phyloP scores from a whole-genome alignment of 2,329 filamentous ascomycete species.

The Periconia sp. region DNA sequence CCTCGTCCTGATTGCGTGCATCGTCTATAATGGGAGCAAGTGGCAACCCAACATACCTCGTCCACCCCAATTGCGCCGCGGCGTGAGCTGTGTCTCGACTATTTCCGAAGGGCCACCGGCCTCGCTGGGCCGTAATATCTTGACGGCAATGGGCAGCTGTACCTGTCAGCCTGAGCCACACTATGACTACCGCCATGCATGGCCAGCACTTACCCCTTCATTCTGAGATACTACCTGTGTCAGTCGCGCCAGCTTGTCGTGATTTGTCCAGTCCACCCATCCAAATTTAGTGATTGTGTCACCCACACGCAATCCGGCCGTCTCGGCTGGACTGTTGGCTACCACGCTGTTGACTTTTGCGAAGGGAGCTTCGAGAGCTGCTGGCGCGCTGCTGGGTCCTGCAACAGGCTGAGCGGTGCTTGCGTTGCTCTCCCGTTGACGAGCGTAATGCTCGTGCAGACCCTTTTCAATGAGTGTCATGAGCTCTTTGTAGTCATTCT shows the following conservation, averaged over 20 bases:
- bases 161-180: slow-evolving; percentile 23
- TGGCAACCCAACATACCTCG: slow-evolving; percentile 89
- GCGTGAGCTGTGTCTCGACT: slow-evolving; percentile 71
- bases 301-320: slow-evolving; percentile 76
- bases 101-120: slow-evolving; percentile 47
- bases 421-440: slow-evolving; percentile 53
- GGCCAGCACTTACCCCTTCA: slow-evolving; percentile 70
- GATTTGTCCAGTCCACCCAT: slow-evolving; percentile 77
- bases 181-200: slow-evolving; percentile 5
- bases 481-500: slow-evolving; percentile 90
- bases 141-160: slow-evolving; percentile 71
- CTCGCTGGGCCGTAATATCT: slow-evolving; percentile 54
- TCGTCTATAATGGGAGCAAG: slow-evolving; percentile 70
- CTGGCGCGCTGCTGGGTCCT: slow-evolving; percentile 25
- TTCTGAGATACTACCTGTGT: slow-evolving; percentile 88
- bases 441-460: slow-evolving; percentile 90
- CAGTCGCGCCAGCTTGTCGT: slow-evolving; percentile 82
- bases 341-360: slow-evolving; percentile 88
- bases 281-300: slow-evolving; percentile 87
- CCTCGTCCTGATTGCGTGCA: not conserved
- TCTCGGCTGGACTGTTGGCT: slow-evolving; percentile 74
- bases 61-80: slow-evolving; percentile 84
- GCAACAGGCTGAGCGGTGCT: slow-evolving; percentile 18
- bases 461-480: slow-evolving; percentile 82
- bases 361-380: slow-evolving; percentile 66